These are phyloP conservation scores for Kalanchoe fedtschenkoi DNA, from an alignment of 164 flowering plant genomes.

Conservation along the genomic window DNA sequence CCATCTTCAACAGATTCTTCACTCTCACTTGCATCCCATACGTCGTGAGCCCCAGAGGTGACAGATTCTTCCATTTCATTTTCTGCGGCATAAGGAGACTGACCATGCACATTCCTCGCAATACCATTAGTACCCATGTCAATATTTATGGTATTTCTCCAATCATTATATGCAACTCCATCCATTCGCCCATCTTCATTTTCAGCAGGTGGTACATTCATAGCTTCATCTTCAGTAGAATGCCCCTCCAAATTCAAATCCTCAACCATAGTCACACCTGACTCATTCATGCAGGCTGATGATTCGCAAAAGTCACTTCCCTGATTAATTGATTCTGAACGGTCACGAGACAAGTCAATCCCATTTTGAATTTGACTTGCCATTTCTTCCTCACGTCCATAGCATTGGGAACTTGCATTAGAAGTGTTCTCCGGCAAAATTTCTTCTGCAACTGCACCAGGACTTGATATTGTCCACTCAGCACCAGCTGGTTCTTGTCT, in stretches of 20 bases:
- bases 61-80: slow-evolving; percentile 14
- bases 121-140: slow-evolving; percentile 9
- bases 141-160: slow-evolving; percentile 13
- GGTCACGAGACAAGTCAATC: background rate
- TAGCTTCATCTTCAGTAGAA: slow-evolving; percentile 13
- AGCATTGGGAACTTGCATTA: background rate
- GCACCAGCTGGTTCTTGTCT: background rate
- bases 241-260: slow-evolving; percentile 13
- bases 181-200: background rate
- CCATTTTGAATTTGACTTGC: background rate
- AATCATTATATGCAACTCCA: slow-evolving; percentile 9
- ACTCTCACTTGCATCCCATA: slow-evolving; percentile 25
- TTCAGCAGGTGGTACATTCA: slow-evolving; percentile 1
- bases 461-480: background rate
- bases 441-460: background rate
- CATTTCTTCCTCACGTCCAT: background rate
- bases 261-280: slow-evolving; percentile 7
- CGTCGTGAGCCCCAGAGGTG: slow-evolving; percentile 20
- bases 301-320: slow-evolving; percentile 9
- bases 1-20: slow-evolving; percentile 27
- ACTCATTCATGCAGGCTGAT: background rate
- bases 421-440: background rate
- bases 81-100: slow-evolving; percentile 9
- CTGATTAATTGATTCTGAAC: background rate
- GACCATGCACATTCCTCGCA: slow-evolving; percentile 12